phyloP scores from a whole-genome alignment of 148 eudicot genomes.

The Vaccinium darrowii region DNA sequence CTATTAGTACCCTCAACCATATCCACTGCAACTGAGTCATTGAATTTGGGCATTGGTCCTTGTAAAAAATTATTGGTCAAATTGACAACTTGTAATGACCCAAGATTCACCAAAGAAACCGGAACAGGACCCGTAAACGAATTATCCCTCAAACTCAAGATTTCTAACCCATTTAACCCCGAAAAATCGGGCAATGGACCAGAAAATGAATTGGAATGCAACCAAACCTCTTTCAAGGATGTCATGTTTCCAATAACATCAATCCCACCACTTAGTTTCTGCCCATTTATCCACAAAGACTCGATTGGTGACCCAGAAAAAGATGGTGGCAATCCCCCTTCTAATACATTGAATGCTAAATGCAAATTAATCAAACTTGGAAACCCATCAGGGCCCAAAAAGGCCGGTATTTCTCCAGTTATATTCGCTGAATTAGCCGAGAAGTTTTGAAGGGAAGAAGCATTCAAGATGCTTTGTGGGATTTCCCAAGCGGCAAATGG shows the following conservation, averaged over 20 bases:
- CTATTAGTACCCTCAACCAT: constrained; percentile 51
- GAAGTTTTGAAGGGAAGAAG: constrained; percentile 69
- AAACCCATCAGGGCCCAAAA: constrained; percentile 69
- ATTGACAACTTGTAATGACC: constrained; percentile 67
- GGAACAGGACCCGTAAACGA: constrained; percentile 78
- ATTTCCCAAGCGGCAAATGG: constrained; percentile 72
- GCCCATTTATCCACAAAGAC: constrained; percentile 95
- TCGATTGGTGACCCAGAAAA: constrained; percentile 71
- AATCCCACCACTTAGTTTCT: constrained; percentile 68
- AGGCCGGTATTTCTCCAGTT: constrained; percentile 60
- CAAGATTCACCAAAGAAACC: constrained; percentile 50
- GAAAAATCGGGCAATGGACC: constrained; percentile 92
- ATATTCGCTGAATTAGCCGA: constrained; percentile 80
- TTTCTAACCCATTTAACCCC: constrained; percentile 49
- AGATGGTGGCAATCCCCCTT: constrained; percentile 66
- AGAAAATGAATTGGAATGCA: constrained; percentile 73
- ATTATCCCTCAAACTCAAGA: constrained; percentile 72
- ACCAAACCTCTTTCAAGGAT: constrained; percentile 74
- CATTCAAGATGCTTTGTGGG: constrained; percentile 51
- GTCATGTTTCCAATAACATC: constrained; percentile 90
- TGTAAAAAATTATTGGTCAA: constrained; percentile 87
- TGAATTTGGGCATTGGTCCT: constrained; percentile 81
- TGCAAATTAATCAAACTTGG: constrained; percentile 69
- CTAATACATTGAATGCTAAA: constrained; percentile 69
- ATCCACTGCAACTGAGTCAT: constrained; percentile 60